Percentiles rank a stretch among this genome's conserved stretches.
Conservation (phyloP, 768 basidiomycete genomes). For the Boletus coccyginus region DNA sequence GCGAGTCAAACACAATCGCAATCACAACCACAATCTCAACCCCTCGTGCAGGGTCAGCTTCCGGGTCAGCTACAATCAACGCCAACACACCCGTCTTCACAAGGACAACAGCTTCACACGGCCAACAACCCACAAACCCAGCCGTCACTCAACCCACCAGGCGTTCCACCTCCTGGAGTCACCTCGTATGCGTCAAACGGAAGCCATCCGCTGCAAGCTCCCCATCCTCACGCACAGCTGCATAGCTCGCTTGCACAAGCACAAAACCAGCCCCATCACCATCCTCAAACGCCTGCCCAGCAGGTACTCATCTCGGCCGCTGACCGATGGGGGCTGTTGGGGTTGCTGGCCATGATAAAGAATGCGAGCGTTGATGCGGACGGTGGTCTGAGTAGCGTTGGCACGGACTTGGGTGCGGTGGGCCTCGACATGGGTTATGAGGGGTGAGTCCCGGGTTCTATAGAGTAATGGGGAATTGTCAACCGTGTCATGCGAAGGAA, state of each 20-base stretch:
- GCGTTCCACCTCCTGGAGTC: conserved; percentile 41
- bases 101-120: conserved; percentile 28
- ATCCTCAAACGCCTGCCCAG: conserved; percentile 87
- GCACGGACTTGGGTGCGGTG: conserved; percentile 88
- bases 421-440: conserved; percentile 84
- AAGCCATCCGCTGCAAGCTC: conserved; percentile 33
- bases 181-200: conserved; percentile 34
- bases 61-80: conserved; percentile 17
- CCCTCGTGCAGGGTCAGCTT: conserved; percentile 23
- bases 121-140: conserved; percentile 36
- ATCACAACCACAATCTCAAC: conserved; percentile 24
- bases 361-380: conserved; percentile 74
- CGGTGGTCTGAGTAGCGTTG: conserved; percentile 76
- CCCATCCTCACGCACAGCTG: conserved; percentile 36
- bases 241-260: conserved; percentile 29
- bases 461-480: conserved; percentile 16
- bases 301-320: conserved; percentile 91
- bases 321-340: conserved; percentile 91
- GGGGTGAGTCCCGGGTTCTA: conserved; percentile 57
- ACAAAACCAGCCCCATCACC: conserved; percentile 40
- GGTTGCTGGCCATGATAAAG: conserved; percentile 83
- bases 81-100: conserved; percentile 26
- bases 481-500: conserved; percentile 43
- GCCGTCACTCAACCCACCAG: conserved; percentile 47
- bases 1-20: conserved; percentile 22